A percentile compares a stretch with the other conserved stretches of the same genome.
Evolutionary conservation across 2,329 filamentous ascomycete genomes (phyloP).

Genomic region (Arachnomyces sp.): DNA sequence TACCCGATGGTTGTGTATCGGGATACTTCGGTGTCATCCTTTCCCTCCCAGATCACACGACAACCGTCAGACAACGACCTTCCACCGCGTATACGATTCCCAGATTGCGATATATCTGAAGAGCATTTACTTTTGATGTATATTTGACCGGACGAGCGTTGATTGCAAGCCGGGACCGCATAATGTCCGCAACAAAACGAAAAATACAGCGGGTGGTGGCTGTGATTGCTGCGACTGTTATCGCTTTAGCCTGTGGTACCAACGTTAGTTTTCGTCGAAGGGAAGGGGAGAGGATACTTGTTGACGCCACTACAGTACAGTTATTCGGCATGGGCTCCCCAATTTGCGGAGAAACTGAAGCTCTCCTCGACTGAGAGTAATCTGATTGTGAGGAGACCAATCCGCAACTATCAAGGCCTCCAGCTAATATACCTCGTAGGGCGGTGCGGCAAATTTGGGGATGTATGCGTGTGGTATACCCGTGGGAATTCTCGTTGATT

Average conservation of each 20-base stretch:
- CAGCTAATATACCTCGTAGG: slow-evolving; percentile 36
- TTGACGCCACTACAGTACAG: slow-evolving; percentile 61
- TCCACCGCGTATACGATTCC: too few relatives aligned
- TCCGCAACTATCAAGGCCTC: slow-evolving; percentile 2
- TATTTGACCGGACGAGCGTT: background rate
- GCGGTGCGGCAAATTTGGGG: slow-evolving; percentile 56
- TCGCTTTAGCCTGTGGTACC: slow-evolving; percentile 83
- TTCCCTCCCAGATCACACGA: too few relatives aligned
- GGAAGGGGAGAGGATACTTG: slow-evolving; percentile 7
- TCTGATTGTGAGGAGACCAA: slow-evolving; percentile 58
- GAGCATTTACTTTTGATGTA: too few relatives aligned
- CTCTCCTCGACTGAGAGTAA: slow-evolving; percentile 91
- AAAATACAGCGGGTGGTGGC: slow-evolving; percentile 62
- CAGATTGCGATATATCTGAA: too few relatives aligned
- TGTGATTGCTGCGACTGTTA: slow-evolving; percentile 73
- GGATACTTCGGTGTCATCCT: too few relatives aligned
- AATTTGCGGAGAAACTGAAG: slow-evolving; percentile 79
- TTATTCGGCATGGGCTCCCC: slow-evolving; percentile 95
- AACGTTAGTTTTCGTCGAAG: slow-evolving; percentile 54
- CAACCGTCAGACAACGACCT: too few relatives aligned
- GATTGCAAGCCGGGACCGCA: slow-evolving; percentile 2
- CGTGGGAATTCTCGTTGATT: slow-evolving; percentile 78
- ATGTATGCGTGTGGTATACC: slow-evolving; percentile 92
- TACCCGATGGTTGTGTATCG: too few relatives aligned
- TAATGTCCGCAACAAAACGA: slow-evolving; percentile 18